phyloP scores from a whole-genome alignment of 768 basidiomycete genomes.

The Lactifluus hygrophoroides region DNA sequence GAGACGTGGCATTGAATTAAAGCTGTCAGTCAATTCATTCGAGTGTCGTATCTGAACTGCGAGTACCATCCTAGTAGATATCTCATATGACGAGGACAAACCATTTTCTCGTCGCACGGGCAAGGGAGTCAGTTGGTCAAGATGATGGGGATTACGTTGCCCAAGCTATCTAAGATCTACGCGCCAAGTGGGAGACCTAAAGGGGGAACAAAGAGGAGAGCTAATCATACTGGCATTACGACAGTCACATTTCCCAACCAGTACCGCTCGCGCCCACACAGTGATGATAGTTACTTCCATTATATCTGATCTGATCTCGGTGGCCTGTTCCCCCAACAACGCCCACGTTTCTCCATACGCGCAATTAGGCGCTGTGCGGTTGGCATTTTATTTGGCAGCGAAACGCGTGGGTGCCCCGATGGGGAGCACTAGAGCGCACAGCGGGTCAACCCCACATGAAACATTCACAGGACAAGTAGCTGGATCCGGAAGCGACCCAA shows the following conservation, averaged over 20 bases:
- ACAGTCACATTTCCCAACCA: background rate
- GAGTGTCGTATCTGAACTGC: no score
- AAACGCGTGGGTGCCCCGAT: slow-evolving; percentile 38
- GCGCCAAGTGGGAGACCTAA: background rate
- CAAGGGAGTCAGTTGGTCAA: background rate
- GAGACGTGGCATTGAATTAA: background rate
- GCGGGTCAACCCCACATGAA: slow-evolving; percentile 40
- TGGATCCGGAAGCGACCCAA: background rate
- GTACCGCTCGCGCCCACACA: background rate
- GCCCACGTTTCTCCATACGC: slow-evolving; percentile 26
- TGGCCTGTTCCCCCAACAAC: no score
- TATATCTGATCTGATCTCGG: background rate
- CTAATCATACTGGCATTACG: background rate
- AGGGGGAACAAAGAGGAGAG: background rate
- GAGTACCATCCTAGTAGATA: background rate
- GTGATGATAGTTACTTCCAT: background rate
- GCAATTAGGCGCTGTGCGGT: slow-evolving; percentile 23
- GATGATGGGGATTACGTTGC: background rate
- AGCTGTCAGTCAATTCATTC: background rate
- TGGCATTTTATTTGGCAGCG: slow-evolving; percentile 28
- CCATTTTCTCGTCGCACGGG: background rate
- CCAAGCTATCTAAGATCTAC: background rate
- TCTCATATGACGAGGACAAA: background rate
- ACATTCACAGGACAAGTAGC: background rate
- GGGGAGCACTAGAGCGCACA: slow-evolving; percentile 79